Percentiles rank a stretch among this genome's conserved stretches.
Conservation (phyloP, 306 rosid genomes). For the Hippophae rhamnoides region DNA sequence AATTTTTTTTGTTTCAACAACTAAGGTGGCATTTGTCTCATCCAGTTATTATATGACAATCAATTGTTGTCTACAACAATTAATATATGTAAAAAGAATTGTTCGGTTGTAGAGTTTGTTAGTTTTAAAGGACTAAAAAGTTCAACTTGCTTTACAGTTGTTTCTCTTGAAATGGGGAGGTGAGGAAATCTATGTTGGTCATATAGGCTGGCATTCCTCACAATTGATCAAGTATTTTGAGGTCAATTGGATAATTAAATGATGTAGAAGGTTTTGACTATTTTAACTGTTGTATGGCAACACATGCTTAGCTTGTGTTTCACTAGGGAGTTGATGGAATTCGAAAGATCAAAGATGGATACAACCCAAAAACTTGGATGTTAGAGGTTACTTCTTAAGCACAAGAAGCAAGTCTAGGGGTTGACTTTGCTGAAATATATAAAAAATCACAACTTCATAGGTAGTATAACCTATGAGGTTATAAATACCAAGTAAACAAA, state of each 20-base stretch:
- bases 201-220: conserved; percentile 49
- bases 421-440: conserved; percentile 47
- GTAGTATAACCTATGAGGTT: conserved; percentile 12
- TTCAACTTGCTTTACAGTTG: conserved; percentile 31
- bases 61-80: not conserved
- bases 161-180: conserved; percentile 66
- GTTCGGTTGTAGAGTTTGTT: too few species aligned
- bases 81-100: too few species aligned
- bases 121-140: not conserved
- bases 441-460: conserved; percentile 42
- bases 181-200: conserved; percentile 63
- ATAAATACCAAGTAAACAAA: not conserved
- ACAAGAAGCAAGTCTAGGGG: conserved; percentile 45
- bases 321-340: conserved; percentile 50
- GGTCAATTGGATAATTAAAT: conserved; percentile 24
- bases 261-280: not conserved
- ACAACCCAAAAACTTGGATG: conserved; percentile 86
- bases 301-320: conserved; percentile 6
- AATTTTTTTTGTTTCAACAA: too few species aligned
- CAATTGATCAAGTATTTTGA: conserved; percentile 49
- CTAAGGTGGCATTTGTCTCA: not conserved
- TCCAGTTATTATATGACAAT: not conserved
- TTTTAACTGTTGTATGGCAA: not conserved
- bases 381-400: conserved; percentile 57
- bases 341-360: conserved; percentile 43